Conservation (phyloP, 2,329 filamentous ascomycete genomes). For the Gaeumannomyces sp. region DNA sequence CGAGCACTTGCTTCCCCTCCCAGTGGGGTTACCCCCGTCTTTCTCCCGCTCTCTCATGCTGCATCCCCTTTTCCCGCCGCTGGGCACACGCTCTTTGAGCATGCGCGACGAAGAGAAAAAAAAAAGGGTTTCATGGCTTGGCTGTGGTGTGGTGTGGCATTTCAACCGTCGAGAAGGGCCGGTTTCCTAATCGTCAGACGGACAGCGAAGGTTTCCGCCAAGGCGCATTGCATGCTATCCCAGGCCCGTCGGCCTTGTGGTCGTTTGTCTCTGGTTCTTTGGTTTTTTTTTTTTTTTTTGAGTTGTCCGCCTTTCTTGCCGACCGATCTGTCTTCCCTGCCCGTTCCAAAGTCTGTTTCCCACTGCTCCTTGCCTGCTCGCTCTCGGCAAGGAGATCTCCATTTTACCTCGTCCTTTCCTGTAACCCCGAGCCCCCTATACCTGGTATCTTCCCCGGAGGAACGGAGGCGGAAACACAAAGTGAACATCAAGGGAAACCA, state of each 20-base stretch:
- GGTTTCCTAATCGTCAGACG: not conserved
- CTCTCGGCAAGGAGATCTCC: not conserved
- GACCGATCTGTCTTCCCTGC: not conserved
- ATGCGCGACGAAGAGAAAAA: not conserved
- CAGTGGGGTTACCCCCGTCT: not conserved
- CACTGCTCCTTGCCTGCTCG: not conserved
- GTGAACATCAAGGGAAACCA: not conserved
- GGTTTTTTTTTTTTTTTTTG: not conserved
- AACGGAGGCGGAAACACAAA: not conserved
- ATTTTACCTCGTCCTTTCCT: not conserved
- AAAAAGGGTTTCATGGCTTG: slow-evolving; percentile 6
- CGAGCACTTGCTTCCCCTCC: not conserved
- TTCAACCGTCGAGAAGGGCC: slow-evolving; percentile 2
- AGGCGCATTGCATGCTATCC: not conserved
- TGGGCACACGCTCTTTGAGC: not conserved
- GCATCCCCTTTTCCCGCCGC: not conserved
- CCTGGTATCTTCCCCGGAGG: too few relatives aligned
- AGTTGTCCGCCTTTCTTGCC: not conserved
- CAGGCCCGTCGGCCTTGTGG: not conserved
- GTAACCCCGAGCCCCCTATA: not conserved
- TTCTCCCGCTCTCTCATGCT: slow-evolving; percentile 3
- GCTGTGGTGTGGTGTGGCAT: slow-evolving; percentile 1
- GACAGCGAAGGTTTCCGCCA: not conserved
- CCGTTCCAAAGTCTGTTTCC: not conserved
- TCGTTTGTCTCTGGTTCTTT: not conserved